Evolutionary conservation across 176 grass and related monocot species (phyloP), one percentile per base, ranked within the genome.

Genomic region (Tillandsia fasciculata): DNA sequence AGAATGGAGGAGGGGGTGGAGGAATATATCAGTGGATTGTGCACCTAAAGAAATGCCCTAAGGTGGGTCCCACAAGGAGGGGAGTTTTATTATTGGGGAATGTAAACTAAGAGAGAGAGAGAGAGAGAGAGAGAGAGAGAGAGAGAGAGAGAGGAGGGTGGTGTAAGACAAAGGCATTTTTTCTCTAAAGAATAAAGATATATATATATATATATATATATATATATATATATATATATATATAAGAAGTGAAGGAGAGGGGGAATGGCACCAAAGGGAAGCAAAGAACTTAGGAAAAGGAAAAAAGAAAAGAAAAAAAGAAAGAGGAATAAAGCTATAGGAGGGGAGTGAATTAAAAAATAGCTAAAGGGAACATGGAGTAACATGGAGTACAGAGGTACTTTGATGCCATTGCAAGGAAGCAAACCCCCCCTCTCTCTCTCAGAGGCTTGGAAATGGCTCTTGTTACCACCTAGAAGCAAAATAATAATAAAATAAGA

Each of bases 351-450:
- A 51, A 33, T 33, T 5, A 33, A 33, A 33, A 33, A 33, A 33
- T 33, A 33, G 29, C 29, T 33, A 33, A 42, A 7, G 74, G 66
- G 74, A 88, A 88, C 82, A 84, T 78, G 86, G 82, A 75, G 78
- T 78, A 81, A 88, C 86, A 81, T 84, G 86, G 74, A 84, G 78
- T 67, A 67, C 59, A 65, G 70, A 65, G 70, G 67, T 64, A 72
- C 78, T 84, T 88, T 81, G 79, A 88, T 75, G 81, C 14, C 71
- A 81, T 81, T 81, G 81, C 86, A 84, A 88, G 82, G 79, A 80
- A 87, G 28, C 64, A 22, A 42, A 3, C 33, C 33, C 24, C 24
- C 24, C 24, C 24, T 1, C 24, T 24, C 33, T 42, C 33, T 42
- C 1, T 42, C 5, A 7, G 33, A 42, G 33, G 33, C 47, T n/a